A percentile compares a stretch with the other conserved stretches of the same genome.
These are phyloP conservation scores for Cnidoscolus chayamansa DNA, from an alignment of 441 rosid genomes.

Conservation along the genomic window DNA sequence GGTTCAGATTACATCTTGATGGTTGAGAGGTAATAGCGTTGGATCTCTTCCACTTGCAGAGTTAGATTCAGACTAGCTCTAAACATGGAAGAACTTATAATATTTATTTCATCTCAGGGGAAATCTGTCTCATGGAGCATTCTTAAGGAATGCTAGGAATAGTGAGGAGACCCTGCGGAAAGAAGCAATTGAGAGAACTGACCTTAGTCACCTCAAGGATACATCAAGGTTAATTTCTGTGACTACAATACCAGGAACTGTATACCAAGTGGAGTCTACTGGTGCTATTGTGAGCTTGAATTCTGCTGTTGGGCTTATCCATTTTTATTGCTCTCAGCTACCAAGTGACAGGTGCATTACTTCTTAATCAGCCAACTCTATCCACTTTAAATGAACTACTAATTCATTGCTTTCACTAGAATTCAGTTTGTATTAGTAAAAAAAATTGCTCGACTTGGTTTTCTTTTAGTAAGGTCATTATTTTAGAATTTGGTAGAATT, in stretches of 20 bases:
- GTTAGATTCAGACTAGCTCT: conserved; percentile 8
- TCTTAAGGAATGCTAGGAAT: conserved; percentile 91
- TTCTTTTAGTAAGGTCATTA: background rate
- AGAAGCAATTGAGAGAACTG: conserved; percentile 99
- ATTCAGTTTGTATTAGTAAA: no score
- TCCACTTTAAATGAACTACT: background rate
- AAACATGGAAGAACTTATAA: conserved; percentile 5
- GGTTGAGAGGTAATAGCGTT: conserved; percentile 82
- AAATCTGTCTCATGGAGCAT: conserved; percentile 84
- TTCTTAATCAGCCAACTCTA: conserved; percentile 3
- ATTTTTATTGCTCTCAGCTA: conserved; percentile 96
- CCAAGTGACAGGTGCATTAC: conserved; percentile 86
- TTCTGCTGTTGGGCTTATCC: conserved; percentile 94
- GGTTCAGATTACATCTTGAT: conserved; percentile 98
- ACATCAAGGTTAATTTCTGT: conserved; percentile 79
- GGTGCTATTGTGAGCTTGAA: conserved; percentile 98
- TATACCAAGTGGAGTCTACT: conserved; percentile 91
- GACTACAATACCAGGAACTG: conserved; percentile 77
- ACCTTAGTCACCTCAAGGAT: conserved; percentile 92
- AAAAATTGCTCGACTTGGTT: background rate
- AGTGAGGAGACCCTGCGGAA: conserved; percentile 97
- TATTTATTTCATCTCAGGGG: conserved; percentile 44
- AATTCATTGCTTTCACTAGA: background rate
- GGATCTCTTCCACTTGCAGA: conserved; percentile 11
- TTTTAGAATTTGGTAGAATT: background rate